Evolutionary conservation across 352 stramenopile genomes (phyloP).

Genomic region (Phytophthora aleatoria): DNA sequence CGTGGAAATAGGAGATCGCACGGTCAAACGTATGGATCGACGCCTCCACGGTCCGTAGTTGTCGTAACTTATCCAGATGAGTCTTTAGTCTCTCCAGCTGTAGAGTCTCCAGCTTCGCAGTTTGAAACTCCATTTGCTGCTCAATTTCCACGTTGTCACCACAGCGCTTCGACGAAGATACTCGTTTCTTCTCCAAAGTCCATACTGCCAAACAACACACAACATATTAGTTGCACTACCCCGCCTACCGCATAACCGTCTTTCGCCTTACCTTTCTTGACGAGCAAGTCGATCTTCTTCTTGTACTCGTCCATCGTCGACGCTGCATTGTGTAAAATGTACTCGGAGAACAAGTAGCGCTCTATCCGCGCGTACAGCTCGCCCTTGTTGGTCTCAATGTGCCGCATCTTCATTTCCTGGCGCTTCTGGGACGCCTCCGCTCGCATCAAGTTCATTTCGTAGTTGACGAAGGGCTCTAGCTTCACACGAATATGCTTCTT

Average conservation of each 20-base stretch:
- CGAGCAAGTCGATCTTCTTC: slow-evolving; percentile 61
- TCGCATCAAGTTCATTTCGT: slow-evolving; percentile 82
- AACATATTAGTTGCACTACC: neutral
- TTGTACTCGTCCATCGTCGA: slow-evolving; percentile 64
- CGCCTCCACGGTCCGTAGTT: slow-evolving; percentile 77
- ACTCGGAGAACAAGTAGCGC: slow-evolving; percentile 80
- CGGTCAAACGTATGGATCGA: slow-evolving; percentile 83
- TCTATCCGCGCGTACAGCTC: slow-evolving; percentile 76
- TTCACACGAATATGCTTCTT: slow-evolving; percentile 73
- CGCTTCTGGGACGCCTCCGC: slow-evolving; percentile 78
- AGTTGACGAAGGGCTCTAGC: slow-evolving; percentile 82
- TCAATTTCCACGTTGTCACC: slow-evolving; percentile 66
- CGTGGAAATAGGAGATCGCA: slow-evolving; percentile 78
- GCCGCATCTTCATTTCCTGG: slow-evolving; percentile 85
- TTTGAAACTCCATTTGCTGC: slow-evolving; percentile 65
- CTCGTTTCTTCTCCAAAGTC: slow-evolving; percentile 60
- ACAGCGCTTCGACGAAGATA: slow-evolving; percentile 62
- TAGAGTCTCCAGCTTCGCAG: slow-evolving; percentile 67
- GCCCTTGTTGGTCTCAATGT: slow-evolving; percentile 83
- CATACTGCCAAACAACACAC: slow-evolving; percentile 41
- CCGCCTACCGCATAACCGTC: neutral
- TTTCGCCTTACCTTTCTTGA: slow-evolving; percentile 68
- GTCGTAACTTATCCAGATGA: slow-evolving; percentile 73
- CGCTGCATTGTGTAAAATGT: slow-evolving; percentile 73
- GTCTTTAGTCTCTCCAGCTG: slow-evolving; percentile 70